Evolutionary conservation across 2,329 filamentous ascomycete genomes (phyloP), one percentile per base, ranked within the genome.

Genomic region (Fusarium gaditjirri): DNA sequence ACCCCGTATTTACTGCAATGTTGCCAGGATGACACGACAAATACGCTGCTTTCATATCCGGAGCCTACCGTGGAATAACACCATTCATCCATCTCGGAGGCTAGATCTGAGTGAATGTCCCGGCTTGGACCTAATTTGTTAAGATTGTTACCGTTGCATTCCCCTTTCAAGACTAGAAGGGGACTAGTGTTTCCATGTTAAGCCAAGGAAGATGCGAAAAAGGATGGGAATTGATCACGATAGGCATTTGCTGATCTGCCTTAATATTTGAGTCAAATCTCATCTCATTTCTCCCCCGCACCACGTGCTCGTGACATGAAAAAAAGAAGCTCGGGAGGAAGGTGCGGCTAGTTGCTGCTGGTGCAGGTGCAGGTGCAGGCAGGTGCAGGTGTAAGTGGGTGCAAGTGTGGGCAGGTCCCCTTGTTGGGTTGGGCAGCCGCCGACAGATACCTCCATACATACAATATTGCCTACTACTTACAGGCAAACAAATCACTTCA

Each of bases 221-320:
- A 25, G 25, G 17, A 65, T 50, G 61, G 56, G 27, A 49, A 43
- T 35, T 61, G 36, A 62, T 68, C 44, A 60, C 49, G 41, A 64
- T 63, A 25, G 23, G 27, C 41, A 31, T 44, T 25, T 39, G 50
- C 19, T 52, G 50, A 35, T 60, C 25, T n/a, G 27, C 29, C 19
- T 8, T 21, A 35, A 12, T 12, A 9, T 29, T 29, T 9, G 29
- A 56, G 27, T 56, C 41, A 49, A 43, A 52, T 56, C 52, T 59
- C 46, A 62, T 54, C 46, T 53, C 43, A 53, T 33, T 56, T 33
- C 39, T 67, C 68, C 70, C 70, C 70, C 70, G 57, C 70, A 73
- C 66, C 70, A 73, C 58, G 43, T 68, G 70, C 70, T 73, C 70
- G 70, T 73, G 62, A 73, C 66, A 58, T 29, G 60, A 62, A 70